Percentiles rank a stretch among this genome's conserved stretches.
Evolutionary conservation across 2,329 filamentous ascomycete genomes (phyloP).

Genomic region (Colletotrichum musicola): DNA sequence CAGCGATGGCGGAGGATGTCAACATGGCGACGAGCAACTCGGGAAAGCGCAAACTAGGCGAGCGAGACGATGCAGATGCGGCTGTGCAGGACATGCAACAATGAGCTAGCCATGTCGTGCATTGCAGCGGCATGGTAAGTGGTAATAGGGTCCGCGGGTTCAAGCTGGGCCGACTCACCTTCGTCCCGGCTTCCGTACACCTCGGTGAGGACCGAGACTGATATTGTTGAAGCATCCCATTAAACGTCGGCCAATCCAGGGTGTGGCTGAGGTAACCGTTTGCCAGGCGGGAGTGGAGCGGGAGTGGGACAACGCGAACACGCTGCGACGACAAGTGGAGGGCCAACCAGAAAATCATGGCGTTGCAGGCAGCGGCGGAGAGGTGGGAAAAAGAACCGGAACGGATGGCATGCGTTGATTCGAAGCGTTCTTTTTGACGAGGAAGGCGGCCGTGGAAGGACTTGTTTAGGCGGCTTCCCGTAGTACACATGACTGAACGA

Average conservation of each 20-base stretch:
- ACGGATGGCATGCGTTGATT: not conserved
- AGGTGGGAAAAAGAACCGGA: not conserved
- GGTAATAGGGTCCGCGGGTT: slow-evolving; percentile 4
- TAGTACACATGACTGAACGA: slow-evolving; percentile 15
- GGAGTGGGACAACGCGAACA: not conserved
- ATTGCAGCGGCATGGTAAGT: slow-evolving; percentile 22
- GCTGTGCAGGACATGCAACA: slow-evolving; percentile 28
- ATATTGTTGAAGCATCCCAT: not conserved
- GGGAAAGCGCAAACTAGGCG: slow-evolving; percentile 67
- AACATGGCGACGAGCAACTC: slow-evolving; percentile 52
- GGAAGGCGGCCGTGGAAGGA: not conserved
- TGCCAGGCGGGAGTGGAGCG: not conserved
- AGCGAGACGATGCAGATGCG: slow-evolving; percentile 50
- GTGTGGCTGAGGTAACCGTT: no score
- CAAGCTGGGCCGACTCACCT: slow-evolving; percentile 36
- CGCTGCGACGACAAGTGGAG: not conserved
- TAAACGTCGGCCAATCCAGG: not conserved
- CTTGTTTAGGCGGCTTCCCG: not conserved
- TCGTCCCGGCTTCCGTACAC: slow-evolving; percentile 34
- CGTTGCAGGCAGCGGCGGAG: not conserved
- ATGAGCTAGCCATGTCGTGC: slow-evolving; percentile 31
- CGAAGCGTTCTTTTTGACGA: not conserved
- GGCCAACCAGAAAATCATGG: not conserved
- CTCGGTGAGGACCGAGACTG: slow-evolving; percentile 27
- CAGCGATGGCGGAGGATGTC: slow-evolving; percentile 48